Percentiles rank a stretch among this genome's conserved stretches.
phyloP scores from a whole-genome alignment of 2,329 filamentous ascomycete species.

The Diaporthe sp. region DNA sequence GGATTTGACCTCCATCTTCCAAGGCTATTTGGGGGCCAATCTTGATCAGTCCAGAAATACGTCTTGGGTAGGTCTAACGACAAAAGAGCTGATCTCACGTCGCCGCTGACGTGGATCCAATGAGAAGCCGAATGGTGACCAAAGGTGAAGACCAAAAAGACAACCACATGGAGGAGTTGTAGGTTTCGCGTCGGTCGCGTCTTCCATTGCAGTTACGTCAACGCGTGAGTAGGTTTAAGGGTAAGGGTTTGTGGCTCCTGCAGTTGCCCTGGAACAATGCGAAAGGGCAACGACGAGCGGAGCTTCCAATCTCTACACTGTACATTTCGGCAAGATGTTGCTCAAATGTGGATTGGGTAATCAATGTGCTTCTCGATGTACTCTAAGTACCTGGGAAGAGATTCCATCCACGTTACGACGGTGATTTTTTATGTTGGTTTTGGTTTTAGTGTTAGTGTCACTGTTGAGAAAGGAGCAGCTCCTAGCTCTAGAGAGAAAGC shows the following conservation, averaged over 20 bases:
- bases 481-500: too few relatives aligned
- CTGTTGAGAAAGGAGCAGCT: too few relatives aligned
- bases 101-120: not conserved
- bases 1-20: not conserved
- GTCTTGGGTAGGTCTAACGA: not conserved
- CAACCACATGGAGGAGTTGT: not conserved
- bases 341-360: too few relatives aligned
- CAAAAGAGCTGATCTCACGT: not conserved
- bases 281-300: too few relatives aligned
- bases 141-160: not conserved
- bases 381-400: too few relatives aligned
- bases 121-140: not conserved
- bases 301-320: too few relatives aligned
- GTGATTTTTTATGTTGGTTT: too few relatives aligned
- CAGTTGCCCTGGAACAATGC: too few relatives aligned
- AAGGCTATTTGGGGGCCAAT: not conserved
- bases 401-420: too few relatives aligned
- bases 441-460: too few relatives aligned
- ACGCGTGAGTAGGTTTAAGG: not conserved
- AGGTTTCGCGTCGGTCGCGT: not conserved
- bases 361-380: too few relatives aligned
- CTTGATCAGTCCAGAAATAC: not conserved
- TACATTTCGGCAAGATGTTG: too few relatives aligned
- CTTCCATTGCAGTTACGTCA: not conserved
- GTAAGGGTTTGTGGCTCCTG: not conserved